Evolutionary conservation across 345 rosid species (phyloP).

Genomic region (Syzygium aqueum): DNA sequence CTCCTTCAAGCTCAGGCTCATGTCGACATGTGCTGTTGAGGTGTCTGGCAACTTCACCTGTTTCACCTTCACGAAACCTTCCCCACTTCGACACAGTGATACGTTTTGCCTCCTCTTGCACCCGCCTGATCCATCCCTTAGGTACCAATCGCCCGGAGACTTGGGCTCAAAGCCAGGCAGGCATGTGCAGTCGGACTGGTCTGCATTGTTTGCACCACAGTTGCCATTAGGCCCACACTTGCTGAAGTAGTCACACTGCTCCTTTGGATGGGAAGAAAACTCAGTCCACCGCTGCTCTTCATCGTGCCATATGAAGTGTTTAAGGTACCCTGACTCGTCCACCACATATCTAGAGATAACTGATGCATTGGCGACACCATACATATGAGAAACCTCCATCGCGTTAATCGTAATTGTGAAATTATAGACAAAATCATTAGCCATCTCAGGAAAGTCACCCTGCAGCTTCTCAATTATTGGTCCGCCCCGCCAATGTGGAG

Average conservation of each 20-base stretch:
- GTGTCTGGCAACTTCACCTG: constrained; percentile 21
- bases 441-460: constrained; percentile 55
- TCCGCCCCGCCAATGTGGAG: constrained; percentile 34
- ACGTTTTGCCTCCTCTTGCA: constrained; percentile 26
- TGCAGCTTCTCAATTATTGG: constrained; percentile 52
- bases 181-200: constrained; percentile 35
- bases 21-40: constrained; percentile 16
- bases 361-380: constrained; percentile 13
- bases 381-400: constrained; percentile 23
- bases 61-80: constrained; percentile 42
- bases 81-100: constrained; percentile 20
- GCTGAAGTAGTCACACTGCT: constrained; percentile 46
- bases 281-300: constrained; percentile 29
- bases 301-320: constrained; percentile 37
- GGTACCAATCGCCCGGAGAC: constrained; percentile 26
- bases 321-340: constrained; percentile 41
- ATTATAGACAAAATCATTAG: constrained; percentile 17
- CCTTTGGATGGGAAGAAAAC: constrained; percentile 38
- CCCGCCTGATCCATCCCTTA: constrained; percentile 36
- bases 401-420: constrained; percentile 12
- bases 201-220: constrained; percentile 6
- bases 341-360: constrained; percentile 34
- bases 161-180: constrained; percentile 58
- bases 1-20: constrained; percentile 23
- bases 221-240: constrained; percentile 40